Evolutionary conservation across 2,329 filamentous ascomycete genomes (phyloP).

Genomic region (Didymellaceae sp.): DNA sequence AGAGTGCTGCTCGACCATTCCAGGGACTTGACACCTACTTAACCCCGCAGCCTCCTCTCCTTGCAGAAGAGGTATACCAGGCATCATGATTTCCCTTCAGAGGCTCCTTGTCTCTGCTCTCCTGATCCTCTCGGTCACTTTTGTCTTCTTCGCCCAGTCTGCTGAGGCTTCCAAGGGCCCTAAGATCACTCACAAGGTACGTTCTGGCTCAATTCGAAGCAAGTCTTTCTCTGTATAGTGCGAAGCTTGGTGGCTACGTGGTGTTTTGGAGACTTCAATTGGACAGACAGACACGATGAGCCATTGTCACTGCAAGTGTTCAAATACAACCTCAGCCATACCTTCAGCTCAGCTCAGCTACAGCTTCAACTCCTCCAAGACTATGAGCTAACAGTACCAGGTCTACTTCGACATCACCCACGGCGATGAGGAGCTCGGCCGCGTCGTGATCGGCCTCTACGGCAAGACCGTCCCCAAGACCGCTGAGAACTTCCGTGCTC

Average conservation of each 20-base stretch:
- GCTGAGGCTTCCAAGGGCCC: slow-evolving; percentile 68
- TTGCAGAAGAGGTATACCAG: slow-evolving; percentile 24
- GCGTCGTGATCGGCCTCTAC: slow-evolving; percentile 82
- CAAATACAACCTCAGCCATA: not conserved
- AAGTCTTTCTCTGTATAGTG: no score
- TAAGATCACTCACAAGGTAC: slow-evolving; percentile 91
- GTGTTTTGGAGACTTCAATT: slow-evolving; percentile 11
- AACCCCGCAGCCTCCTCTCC: slow-evolving; percentile 30
- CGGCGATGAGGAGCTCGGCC: slow-evolving; percentile 75
- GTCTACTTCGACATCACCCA: slow-evolving; percentile 85
- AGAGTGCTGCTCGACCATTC: slow-evolving; percentile 19
- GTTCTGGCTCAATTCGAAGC: slow-evolving; percentile 5
- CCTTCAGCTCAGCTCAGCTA: not conserved
- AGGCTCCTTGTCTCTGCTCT: slow-evolving; percentile 73
- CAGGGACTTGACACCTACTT: slow-evolving; percentile 30
- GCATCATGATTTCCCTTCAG: slow-evolving; percentile 76
- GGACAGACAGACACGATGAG: not conserved
- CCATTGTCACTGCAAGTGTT: not conserved
- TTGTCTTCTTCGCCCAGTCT: slow-evolving; percentile 46
- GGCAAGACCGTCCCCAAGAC: slow-evolving; percentile 86
- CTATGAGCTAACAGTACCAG: slow-evolving; percentile 38
- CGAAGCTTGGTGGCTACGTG: not conserved
- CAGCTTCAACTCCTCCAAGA: not conserved
- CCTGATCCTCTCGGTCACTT: slow-evolving; percentile 73
- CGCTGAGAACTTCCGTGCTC: slow-evolving; percentile 71